Conservation (phyloP, 768 basidiomycete species). For the Hericium alpestre region DNA sequence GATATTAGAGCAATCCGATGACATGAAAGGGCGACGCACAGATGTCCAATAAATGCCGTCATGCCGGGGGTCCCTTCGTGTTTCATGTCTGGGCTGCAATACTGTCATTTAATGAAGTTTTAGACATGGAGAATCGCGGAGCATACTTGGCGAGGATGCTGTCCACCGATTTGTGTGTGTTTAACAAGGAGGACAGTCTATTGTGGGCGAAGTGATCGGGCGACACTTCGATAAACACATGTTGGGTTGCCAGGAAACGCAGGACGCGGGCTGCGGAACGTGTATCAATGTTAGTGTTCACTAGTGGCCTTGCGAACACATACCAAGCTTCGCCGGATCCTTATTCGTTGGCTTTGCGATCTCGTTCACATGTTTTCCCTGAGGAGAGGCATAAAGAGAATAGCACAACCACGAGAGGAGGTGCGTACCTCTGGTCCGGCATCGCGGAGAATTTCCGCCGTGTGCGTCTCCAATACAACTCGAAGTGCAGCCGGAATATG, state of each 20-base stretch:
- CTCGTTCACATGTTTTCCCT: slow-evolving; percentile 8
- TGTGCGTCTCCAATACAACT: neutral
- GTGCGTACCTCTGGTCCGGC: slow-evolving; percentile 4
- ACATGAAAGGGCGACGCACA: neutral
- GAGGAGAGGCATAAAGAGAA: too few species aligned
- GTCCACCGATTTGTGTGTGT: slow-evolving; percentile 21
- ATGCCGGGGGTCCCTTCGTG: slow-evolving; percentile 6
- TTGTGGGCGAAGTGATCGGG: slow-evolving; percentile 31
- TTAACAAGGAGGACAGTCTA: slow-evolving; percentile 25
- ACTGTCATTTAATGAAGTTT: neutral
- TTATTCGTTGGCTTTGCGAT: slow-evolving; percentile 1
- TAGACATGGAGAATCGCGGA: neutral
- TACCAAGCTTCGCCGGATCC: slow-evolving; percentile 8
- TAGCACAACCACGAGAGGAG: neutral
- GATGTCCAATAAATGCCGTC: slow-evolving; percentile 2
- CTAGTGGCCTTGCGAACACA: neutral
- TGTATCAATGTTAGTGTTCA: neutral
- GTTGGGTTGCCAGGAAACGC: slow-evolving; percentile 27
- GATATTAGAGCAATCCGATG: neutral
- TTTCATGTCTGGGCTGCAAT: neutral
- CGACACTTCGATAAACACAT: slow-evolving; percentile 27
- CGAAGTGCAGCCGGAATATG: neutral
- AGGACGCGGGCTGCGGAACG: slow-evolving; percentile 23
- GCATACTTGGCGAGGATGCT: slow-evolving; percentile 1
- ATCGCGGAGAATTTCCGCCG: slow-evolving; percentile 10